Evolutionary conservation across 805 yeast species (phyloP).

Genomic region (Zygosaccharomyces rouxii): DNA sequence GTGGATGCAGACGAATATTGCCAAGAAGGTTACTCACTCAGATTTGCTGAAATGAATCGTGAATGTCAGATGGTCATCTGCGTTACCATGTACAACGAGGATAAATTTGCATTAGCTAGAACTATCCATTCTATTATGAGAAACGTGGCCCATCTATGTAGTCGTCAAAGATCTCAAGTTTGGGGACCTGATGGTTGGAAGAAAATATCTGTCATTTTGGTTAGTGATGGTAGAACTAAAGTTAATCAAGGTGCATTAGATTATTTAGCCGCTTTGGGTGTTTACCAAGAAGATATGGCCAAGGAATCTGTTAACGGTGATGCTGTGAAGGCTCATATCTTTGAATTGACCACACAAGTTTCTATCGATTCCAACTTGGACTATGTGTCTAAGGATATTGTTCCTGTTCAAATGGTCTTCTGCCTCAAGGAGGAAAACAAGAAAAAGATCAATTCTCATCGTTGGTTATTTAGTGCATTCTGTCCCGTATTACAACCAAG

Average conservation of each 20-base stretch:
- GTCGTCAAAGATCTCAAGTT: slow-evolving; percentile 71
- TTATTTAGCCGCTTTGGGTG: slow-evolving; percentile 88
- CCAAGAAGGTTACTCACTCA: slow-evolving; percentile 72
- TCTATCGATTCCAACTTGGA: slow-evolving; percentile 85
- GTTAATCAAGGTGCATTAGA: slow-evolving; percentile 81
- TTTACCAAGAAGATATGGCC: slow-evolving; percentile 96
- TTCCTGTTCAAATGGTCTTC: slow-evolving; percentile 91
- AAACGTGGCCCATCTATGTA: slow-evolving; percentile 82
- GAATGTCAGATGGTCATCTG: slow-evolving; percentile 91
- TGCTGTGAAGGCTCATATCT: slow-evolving; percentile 87
- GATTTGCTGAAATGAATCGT: slow-evolving; percentile 82
- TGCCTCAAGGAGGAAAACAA: slow-evolving; percentile 90
- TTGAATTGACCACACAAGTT: slow-evolving; percentile 94
- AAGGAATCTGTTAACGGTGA: slow-evolving; percentile 89
- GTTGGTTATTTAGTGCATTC: slow-evolving; percentile 95
- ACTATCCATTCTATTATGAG: slow-evolving; percentile 93
- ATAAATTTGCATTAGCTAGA: slow-evolving; percentile 81
- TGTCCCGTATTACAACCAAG: slow-evolving; percentile 91
- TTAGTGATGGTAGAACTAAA: slow-evolving; percentile 92
- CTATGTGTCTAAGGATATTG: slow-evolving; percentile 84
- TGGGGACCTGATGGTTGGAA: slow-evolving; percentile 99
- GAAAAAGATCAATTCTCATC: slow-evolving; percentile 92
- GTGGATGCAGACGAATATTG: slow-evolving; percentile 85
- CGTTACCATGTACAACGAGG: slow-evolving; percentile 97
- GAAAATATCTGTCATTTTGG: slow-evolving; percentile 85